Base-by-base conservation (phyloP, 257 asterid species). In the Thymus mandschuricus region DNA sequence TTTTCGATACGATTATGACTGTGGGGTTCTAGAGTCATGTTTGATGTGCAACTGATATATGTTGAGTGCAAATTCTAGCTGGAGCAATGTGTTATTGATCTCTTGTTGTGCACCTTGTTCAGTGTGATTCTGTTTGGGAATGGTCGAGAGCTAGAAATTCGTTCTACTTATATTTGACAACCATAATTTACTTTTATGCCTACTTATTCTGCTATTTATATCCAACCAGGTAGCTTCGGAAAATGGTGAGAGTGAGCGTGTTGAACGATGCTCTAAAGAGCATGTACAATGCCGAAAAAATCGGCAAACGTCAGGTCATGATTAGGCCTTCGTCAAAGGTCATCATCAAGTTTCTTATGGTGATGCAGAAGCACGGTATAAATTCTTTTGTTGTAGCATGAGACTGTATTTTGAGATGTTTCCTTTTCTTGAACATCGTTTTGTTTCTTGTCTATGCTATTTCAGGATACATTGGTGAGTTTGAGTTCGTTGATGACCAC, bases 401-500 rank as follows among this genome's bases (percentile, higher is more conserved):
- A 3, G 33, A n/a, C 38, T 49, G 51, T 58, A 10, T 5, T 48
- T 54, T 56, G 52, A 1, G 8, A 10, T n/a, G 6, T 2, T 30
- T 68, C 27, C 38, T n/a, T 61, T 52, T 38, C 59, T 12, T 2
- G 43, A 13, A 68, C 8, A 60, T 11, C 15, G 9, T 1, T 8
- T 3, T 44, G 9, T 38, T 8, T n/a, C 43, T 13, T 21, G 7
- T 2, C 5, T 4, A 52, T 68, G 60, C 15, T 1, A 5, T 50
- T 60, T 10, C 79, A 79, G 83, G 83, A 34, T 79, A 79, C 74
- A 79, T 79, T 31, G 83, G 83, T 3, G 83, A 79, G 71, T 80
- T 80, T 8, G 84, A 80, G 76, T 80, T 71, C 50, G 84, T 80
- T 48, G 84, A 80, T 63, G 84, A 80, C 81, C 84, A 80, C 76